Evolutionary conservation across 257 asterid genomes (phyloP).

Genomic region (Penstemon barbatus): DNA sequence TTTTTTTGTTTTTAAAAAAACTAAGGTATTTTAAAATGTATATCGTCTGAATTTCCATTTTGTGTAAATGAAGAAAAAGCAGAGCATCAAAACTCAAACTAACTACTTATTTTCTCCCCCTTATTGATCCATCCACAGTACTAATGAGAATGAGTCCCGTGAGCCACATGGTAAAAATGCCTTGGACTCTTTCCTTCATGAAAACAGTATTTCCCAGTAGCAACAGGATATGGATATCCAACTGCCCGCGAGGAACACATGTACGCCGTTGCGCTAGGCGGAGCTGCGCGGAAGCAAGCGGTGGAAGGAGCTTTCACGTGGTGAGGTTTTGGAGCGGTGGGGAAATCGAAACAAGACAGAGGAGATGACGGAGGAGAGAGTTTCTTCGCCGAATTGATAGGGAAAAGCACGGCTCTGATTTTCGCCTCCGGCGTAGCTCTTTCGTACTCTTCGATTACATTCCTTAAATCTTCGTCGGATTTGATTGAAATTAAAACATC

Average conservation of each 20-base stretch:
- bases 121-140: not conserved
- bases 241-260: conserved; percentile 27
- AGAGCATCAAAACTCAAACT: conserved; percentile 21
- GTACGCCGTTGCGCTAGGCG: conserved; percentile 23
- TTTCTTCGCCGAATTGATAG: conserved; percentile 47
- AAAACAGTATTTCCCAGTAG: conserved; percentile 27
- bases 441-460: conserved; percentile 65
- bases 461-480: conserved; percentile 67
- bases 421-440: conserved; percentile 51
- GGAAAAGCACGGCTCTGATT: conserved; percentile 65
- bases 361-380: conserved; percentile 65
- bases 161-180: conserved; percentile 30
- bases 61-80: not conserved
- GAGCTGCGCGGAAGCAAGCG: conserved; percentile 21
- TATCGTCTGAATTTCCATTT: not conserved
- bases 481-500: conserved; percentile 68
- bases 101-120: conserved; percentile 12
- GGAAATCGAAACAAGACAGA: conserved; percentile 54
- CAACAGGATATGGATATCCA: conserved; percentile 34
- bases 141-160: conserved; percentile 32
- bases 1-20: not conserved
- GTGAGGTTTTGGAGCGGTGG: conserved; percentile 27
- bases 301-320: conserved; percentile 25
- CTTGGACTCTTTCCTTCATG: conserved; percentile 29
- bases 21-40: conserved; percentile 25